phyloP scores from a whole-genome alignment of 2,329 filamentous ascomycete species.

The Fusarium setosum region DNA sequence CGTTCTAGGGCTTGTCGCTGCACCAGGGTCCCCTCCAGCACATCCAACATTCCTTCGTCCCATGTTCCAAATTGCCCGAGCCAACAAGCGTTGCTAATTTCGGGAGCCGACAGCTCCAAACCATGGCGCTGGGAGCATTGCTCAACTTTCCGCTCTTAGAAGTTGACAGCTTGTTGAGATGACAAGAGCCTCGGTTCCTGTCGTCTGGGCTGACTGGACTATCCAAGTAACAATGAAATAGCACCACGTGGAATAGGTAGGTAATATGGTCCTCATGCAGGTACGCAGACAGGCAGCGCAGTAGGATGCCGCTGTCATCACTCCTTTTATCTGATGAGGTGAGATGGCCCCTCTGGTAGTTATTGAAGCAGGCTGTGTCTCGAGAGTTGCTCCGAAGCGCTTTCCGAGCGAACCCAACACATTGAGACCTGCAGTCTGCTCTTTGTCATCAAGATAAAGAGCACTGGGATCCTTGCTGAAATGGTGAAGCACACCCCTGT shows the following conservation, averaged over 20 bases:
- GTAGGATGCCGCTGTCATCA: constrained; percentile 15
- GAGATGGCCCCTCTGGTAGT: neutral
- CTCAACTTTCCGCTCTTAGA: constrained; percentile 5
- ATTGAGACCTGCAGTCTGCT: constrained; percentile 21
- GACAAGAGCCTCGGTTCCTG: constrained; percentile 18
- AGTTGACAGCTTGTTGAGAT: constrained; percentile 10
- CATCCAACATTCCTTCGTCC: constrained; percentile 31
- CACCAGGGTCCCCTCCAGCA: constrained; percentile 33
- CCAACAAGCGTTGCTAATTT: constrained; percentile 40
- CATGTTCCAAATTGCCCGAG: constrained; percentile 28
- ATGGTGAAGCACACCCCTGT: constrained; percentile 30
- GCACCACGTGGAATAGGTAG: constrained; percentile 36
- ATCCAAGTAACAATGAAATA: constrained; percentile 25
- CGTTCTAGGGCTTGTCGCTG: constrained; percentile 25
- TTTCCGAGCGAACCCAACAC: constrained; percentile 6
- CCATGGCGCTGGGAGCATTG: constrained; percentile 27
- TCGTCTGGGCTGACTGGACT: neutral
- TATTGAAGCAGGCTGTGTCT: constrained; percentile 1
- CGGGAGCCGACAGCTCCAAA: constrained; percentile 34
- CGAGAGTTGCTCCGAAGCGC: constrained; percentile 6
- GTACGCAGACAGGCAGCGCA: constrained; percentile 29
- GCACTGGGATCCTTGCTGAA: constrained; percentile 17
- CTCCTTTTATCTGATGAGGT: constrained; percentile 1
- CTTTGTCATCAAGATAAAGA: constrained; percentile 28
- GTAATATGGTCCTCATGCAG: constrained; percentile 34